Conservation (phyloP, 345 rosid genomes). For the Eucalyptus brandiana region DNA sequence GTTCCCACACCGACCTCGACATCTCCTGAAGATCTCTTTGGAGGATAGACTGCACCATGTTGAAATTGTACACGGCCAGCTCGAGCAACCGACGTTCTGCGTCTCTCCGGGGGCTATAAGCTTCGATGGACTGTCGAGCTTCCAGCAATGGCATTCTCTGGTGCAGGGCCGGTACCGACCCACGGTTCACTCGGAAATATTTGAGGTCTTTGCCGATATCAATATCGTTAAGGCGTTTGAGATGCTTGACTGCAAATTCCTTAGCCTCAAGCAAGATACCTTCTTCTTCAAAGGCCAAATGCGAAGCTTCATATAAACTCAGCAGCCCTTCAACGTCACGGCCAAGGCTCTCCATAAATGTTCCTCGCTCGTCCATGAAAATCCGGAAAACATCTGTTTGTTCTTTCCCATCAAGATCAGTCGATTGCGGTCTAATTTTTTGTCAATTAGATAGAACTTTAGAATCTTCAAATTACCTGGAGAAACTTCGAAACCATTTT, state of each 20-base stretch:
- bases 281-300: slow-evolving; percentile 18
- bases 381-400: slow-evolving; percentile 10
- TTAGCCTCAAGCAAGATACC: slow-evolving; percentile 1
- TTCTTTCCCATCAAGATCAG: background rate
- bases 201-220: background rate
- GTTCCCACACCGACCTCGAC: background rate
- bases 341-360: background rate
- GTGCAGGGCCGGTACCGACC: slow-evolving; percentile 13
- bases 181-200: background rate
- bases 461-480: slow-evolving; percentile 8
- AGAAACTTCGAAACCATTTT: slow-evolving; percentile 18
- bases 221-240: background rate
- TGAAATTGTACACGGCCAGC: slow-evolving; percentile 29
- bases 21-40: slow-evolving; percentile 15
- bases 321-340: slow-evolving; percentile 13
- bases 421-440: background rate
- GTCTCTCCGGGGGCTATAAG: background rate
- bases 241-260: background rate
- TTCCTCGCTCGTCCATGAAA: slow-evolving; percentile 5
- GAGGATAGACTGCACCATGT: slow-evolving; percentile 18
- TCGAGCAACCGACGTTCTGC: slow-evolving; percentile 1
- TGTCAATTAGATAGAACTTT: background rate
- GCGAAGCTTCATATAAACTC: slow-evolving; percentile 31
- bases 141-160: slow-evolving; percentile 12
- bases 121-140: slow-evolving; percentile 17